These are phyloP conservation scores for Epicoccum nigrum DNA, from an alignment of 2,329 filamentous ascomycete species.

Conservation along the genomic window DNA sequence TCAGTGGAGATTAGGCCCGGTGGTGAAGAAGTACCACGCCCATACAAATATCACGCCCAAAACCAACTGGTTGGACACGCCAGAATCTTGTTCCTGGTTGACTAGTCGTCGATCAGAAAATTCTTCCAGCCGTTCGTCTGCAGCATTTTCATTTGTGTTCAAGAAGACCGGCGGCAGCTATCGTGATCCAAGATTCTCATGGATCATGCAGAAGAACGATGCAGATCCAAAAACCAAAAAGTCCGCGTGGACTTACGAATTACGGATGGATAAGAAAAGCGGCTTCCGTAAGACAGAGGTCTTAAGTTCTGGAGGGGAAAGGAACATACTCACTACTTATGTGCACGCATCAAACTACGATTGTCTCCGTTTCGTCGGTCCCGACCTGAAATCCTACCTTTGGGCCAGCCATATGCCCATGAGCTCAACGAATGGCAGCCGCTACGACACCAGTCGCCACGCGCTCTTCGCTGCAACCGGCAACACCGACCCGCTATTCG, in stretches of 20 bases:
- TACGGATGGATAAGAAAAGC: conserved; percentile 31
- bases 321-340: conserved; percentile 36
- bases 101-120: conserved; percentile 25
- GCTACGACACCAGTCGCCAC: conserved; percentile 42
- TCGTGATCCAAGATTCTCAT: conserved; percentile 33
- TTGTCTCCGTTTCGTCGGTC: conserved; percentile 38
- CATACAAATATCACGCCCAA: conserved; percentile 18
- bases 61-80: conserved; percentile 35
- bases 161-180: conserved; percentile 32
- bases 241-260: conserved; percentile 34
- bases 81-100: conserved; percentile 31
- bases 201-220: conserved; percentile 32
- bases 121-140: conserved; percentile 15
- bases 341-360: conserved; percentile 42
- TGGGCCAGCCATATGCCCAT: conserved; percentile 41
- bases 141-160: conserved; percentile 34
- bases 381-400: conserved; percentile 35
- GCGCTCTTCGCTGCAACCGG: conserved; percentile 37
- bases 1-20: conserved; percentile 36
- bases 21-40: conserved; percentile 32
- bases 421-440: conserved; percentile 27
- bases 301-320: conserved; percentile 24
- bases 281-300: conserved; percentile 35
- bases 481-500: conserved; percentile 38
- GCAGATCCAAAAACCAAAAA: conserved; percentile 10